Evolutionary conservation across 2,329 filamentous ascomycete genomes (phyloP).

Genomic region (Arthrobotrys conoides): DNA sequence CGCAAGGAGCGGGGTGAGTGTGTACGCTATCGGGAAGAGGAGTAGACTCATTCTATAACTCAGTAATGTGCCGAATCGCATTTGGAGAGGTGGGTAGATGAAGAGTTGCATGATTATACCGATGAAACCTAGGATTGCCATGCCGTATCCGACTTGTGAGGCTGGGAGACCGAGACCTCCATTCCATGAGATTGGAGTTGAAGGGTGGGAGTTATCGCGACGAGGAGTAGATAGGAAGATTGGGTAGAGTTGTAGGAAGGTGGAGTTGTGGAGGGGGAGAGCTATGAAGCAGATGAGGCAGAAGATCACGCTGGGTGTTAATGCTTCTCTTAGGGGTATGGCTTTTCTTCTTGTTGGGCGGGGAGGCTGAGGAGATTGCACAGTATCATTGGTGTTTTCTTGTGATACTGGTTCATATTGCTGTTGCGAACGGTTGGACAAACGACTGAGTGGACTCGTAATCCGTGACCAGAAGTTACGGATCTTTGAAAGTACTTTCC

Average conservation of each 20-base stretch:
- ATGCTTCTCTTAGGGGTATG: slow-evolving; percentile 70
- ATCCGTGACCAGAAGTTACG: slow-evolving; percentile 14
- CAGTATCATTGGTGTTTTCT: slow-evolving; percentile 43
- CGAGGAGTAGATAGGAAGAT: slow-evolving; percentile 82
- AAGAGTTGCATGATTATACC: slow-evolving; percentile 81
- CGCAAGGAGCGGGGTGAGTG: slow-evolving; percentile 78
- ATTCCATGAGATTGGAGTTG: slow-evolving; percentile 75
- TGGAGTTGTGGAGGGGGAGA: slow-evolving; percentile 80
- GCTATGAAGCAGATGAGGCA: slow-evolving; percentile 76
- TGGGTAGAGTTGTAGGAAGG: slow-evolving; percentile 82
- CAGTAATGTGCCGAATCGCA: slow-evolving; percentile 76
- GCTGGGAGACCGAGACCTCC: slow-evolving; percentile 83
- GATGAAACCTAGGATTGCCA: slow-evolving; percentile 81
- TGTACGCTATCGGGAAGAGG: slow-evolving; percentile 79
- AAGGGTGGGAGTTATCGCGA: slow-evolving; percentile 68
- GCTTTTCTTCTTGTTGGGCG: slow-evolving; percentile 63
- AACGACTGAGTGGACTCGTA: not conserved
- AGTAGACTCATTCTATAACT: slow-evolving; percentile 79
- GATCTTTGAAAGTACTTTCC: slow-evolving; percentile 7
- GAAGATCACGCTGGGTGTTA: slow-evolving; percentile 72
- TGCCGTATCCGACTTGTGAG: slow-evolving; percentile 80
- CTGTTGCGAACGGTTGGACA: slow-evolving; percentile 62
- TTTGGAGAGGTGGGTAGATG: slow-evolving; percentile 78
- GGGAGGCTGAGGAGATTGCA: slow-evolving; percentile 5
- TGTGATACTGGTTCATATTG: slow-evolving; percentile 64